Evolutionary conservation across 2,329 filamentous ascomycete species (phyloP), one percentile per base, ranked within the genome.

Genomic region (Onygena corvina): DNA sequence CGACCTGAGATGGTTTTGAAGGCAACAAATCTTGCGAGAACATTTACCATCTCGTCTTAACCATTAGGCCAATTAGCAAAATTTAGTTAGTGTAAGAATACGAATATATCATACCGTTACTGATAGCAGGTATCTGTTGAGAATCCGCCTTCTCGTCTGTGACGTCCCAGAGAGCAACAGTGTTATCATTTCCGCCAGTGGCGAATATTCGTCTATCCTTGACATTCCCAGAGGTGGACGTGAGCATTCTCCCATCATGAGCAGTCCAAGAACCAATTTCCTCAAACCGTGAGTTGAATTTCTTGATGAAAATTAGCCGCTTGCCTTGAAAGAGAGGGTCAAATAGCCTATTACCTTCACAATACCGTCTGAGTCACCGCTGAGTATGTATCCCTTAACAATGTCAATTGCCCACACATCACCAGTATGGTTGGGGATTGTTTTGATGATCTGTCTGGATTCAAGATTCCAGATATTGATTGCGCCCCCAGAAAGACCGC

Each of bases 401-500:
- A 95, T 83, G 55, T 87, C 83, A 36, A 96, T 72, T 0, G 87
- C 83, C 73, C 93, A 87, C 45, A 96, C 79, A 63, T 96, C 87
- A 36, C 81, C 82, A 29, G 78, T 79, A 57, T 88, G 84, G 0
- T 83, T 80, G 61, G 84, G 88, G 60, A 98, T 83, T 14, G 86
- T 88, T 50, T 92, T 77, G 38, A 98, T 75, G 45, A 92, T 81
- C 66, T 98, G 92, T 48, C 84, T 81, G 0, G 92, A 96, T 62
- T 96, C 90, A 11, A 98, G 74, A 62, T 98, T 93, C 90, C 93
- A 98, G 8, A 98, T 79, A 63, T 96, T 90, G 52, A 98, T 80
- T 46, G 94, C 78, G 18, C 92, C 93, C 33, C 86, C 81, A 1
- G 88, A 77, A 57, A 93, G 84, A 42, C 92, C 92, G 52, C 85